Percentiles rank a stretch among this genome's conserved stretches.
Conservation (phyloP, 1,139 yeast genomes). For the Pneumocystis oryctolagi region DNA sequence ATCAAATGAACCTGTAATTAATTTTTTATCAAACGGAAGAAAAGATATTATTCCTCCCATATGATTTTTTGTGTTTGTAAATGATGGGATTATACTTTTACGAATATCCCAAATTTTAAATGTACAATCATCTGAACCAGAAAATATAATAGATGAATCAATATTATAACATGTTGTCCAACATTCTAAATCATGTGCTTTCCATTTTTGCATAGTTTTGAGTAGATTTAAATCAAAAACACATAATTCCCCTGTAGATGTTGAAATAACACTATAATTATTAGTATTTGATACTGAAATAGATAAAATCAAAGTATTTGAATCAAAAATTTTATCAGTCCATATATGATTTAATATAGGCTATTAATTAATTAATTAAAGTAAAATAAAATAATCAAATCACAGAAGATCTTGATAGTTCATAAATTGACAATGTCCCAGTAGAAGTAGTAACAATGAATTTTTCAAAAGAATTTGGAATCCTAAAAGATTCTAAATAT, state of each 20-base stretch:
- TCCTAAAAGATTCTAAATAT: not conserved
- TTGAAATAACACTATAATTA: constrained; percentile 5
- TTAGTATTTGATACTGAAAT: constrained; percentile 2
- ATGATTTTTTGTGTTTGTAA: constrained; percentile 6
- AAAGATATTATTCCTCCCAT: constrained; percentile 10
- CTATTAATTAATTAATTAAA: not conserved
- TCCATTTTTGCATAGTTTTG: not conserved
- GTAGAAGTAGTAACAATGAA: constrained; percentile 6
- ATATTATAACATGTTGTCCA: constrained; percentile 7
- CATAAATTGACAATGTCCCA: constrained; percentile 5
- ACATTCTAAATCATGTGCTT: constrained; percentile 5
- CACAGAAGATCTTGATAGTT: not conserved
- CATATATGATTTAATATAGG: not conserved
- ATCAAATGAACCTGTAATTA: constrained; percentile 10
- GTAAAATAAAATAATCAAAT: not conserved
- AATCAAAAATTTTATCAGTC: not conserved
- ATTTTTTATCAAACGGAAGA: constrained; percentile 3
- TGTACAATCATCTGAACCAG: constrained; percentile 10
- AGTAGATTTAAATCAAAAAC: not conserved
- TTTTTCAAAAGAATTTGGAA: not conserved
- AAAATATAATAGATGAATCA: constrained; percentile 3
- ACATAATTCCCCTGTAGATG: constrained; percentile 3
- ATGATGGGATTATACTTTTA: not conserved
- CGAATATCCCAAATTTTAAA: constrained; percentile 5
- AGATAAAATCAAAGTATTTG: constrained; percentile 6